Percentiles rank a stretch among this genome's conserved stretches.
phyloP scores from a whole-genome alignment of 2,329 filamentous ascomycete genomes.

The Microdochium nivale region DNA sequence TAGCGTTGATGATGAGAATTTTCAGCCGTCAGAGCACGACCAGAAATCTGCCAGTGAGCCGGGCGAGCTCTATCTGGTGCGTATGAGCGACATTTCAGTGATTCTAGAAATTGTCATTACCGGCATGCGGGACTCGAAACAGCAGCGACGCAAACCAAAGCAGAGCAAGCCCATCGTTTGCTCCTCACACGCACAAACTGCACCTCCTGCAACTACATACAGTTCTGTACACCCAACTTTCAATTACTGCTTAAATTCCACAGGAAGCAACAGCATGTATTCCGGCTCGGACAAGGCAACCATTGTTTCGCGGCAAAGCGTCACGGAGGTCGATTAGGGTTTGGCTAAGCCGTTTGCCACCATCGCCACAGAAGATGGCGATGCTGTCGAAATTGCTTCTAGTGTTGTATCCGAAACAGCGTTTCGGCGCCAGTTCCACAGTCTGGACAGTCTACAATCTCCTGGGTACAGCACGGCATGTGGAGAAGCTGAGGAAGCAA shows the following conservation, averaged over 20 bases:
- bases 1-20: not conserved
- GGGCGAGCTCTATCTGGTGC: conserved; percentile 15
- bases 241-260: conserved; percentile 3
- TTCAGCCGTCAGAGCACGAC: not conserved
- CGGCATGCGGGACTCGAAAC: conserved; percentile 7
- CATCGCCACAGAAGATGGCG: not conserved
- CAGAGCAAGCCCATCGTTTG: not conserved
- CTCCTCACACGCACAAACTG: not conserved
- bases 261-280: not conserved
- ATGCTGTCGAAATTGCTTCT: not conserved
- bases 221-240: conserved; percentile 17
- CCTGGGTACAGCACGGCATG: not conserved
- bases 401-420: not conserved
- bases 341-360: conserved; percentile 5
- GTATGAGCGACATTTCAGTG: conserved; percentile 14
- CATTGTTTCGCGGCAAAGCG: conserved; percentile 20
- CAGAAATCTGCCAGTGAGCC: not conserved
- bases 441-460: not conserved
- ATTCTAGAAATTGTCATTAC: conserved; percentile 20
- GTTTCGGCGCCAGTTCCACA: not conserved
- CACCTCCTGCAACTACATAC: conserved; percentile 18
- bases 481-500: not conserved
- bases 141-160: not conserved
- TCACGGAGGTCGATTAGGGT: conserved; percentile 21
- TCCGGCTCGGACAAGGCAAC: conserved; percentile 9